phyloP scores from a whole-genome alignment of 768 basidiomycete species.

The Brasilioporus rufonigricans region DNA sequence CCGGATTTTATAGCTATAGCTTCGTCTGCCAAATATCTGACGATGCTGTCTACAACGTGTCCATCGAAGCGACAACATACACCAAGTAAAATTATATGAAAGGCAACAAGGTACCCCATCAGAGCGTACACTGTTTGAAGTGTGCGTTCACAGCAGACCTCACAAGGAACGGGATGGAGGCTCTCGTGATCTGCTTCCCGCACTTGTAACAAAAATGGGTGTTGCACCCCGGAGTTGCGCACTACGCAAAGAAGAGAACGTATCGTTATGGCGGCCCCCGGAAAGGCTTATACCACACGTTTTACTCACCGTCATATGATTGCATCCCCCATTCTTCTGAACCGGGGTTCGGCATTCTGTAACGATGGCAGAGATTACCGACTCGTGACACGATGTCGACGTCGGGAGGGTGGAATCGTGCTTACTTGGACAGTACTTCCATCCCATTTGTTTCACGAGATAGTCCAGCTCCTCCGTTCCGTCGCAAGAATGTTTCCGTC shows the following conservation, averaged over 20 bases:
- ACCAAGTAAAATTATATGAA: not conserved
- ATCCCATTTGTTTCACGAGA: constrained; percentile 50
- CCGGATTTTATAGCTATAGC: too few species aligned
- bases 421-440: constrained; percentile 63
- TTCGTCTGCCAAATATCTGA: too few species aligned
- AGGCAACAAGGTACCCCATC: not conserved
- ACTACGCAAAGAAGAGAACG: constrained; percentile 31
- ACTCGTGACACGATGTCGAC: not conserved
- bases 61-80: too few species aligned
- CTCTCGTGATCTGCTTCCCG: constrained; percentile 44
- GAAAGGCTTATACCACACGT: not conserved
- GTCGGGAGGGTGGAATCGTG: not conserved
- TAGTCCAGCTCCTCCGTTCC: constrained; percentile 50
- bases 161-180: constrained; percentile 32
- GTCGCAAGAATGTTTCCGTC: constrained; percentile 53
- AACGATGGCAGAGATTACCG: not conserved
- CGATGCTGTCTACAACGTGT: too few species aligned
- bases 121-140: constrained; percentile 34
- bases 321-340: constrained; percentile 53
- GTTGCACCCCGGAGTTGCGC: constrained; percentile 51
- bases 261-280: not conserved
- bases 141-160: constrained; percentile 32
- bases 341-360: constrained; percentile 45
- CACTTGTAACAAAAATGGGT: constrained; percentile 56
- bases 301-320: constrained; percentile 56